Base-by-base conservation (phyloP, 176 grass and related monocot species). In the Zea luxurians region DNA sequence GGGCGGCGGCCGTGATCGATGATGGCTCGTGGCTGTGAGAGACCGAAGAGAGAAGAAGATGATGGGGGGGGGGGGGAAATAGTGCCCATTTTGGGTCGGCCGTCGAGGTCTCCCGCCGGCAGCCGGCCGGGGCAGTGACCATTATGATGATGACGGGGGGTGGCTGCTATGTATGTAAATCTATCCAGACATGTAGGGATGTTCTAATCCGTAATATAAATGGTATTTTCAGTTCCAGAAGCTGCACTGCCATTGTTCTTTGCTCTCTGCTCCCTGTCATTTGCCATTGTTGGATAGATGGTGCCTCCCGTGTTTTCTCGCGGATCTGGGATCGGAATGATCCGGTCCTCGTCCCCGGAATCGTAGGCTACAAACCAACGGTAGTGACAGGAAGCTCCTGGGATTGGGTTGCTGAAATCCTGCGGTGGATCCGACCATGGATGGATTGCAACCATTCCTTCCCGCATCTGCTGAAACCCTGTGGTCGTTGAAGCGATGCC, bases 41-140 rank as follows among this genome's bases (percentile, higher is more conserved):
- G 27, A 27, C 27, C 27, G 27, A 27, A 27, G 27, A 27, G 27
- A 27, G 27, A 27, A 27, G 27, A 27, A 27, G 27, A 44, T 65
- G 66, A 80, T 81, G 78, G 82, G 86, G 87, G 60, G 48, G 45
- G 65, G 27, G 27, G 27, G 27, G 27, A 1, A 27, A 27, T 58
- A 65, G 41, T 37, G 73, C 73, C 73, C 87, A 78, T 89, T 89
- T 89, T 89, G 87, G 87, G 82, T 52, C 78, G 78, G 87, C 87
- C 77, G 82, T 83, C 77, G 82, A 77, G 77, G 77, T 81, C 77
- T 66, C 66, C 83, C 59, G 78, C 78, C 43, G 82, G 78, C 21
- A 36, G 82, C 82, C 35, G 82, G 71, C 63, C 16, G 76, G 5
- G 64, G 44, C 21, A 64, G 18, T 70, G 70, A 7, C 36, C 54